These are phyloP conservation scores for Candida broadrunensis DNA, from an alignment of 805 yeast genomes.

Conservation along the genomic window DNA sequence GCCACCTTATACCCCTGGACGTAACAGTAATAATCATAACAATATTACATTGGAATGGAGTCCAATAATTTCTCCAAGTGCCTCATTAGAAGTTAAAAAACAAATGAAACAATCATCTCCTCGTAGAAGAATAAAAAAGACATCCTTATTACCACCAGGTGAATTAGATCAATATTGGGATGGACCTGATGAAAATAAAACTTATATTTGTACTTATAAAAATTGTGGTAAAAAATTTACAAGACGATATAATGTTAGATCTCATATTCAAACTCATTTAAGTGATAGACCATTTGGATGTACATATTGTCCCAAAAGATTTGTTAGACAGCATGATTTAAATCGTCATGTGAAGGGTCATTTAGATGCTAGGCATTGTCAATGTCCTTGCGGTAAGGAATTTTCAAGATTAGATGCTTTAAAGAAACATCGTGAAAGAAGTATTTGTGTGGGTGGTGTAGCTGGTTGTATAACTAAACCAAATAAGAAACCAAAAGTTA, in stretches of 20 bases:
- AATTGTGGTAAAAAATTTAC: slow-evolving; percentile 82
- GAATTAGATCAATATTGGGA: slow-evolving; percentile 78
- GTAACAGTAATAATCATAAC: not conserved
- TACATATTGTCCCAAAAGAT: slow-evolving; percentile 71
- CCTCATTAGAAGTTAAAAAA: slow-evolving; percentile 29
- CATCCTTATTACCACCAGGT: slow-evolving; percentile 83
- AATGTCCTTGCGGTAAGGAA: slow-evolving; percentile 91
- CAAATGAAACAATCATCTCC: slow-evolving; percentile 47
- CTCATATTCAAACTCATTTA: slow-evolving; percentile 95
- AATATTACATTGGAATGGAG: slow-evolving; percentile 36
- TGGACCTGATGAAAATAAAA: slow-evolving; percentile 73
- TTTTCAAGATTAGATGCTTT: slow-evolving; percentile 89
- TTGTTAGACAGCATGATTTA: slow-evolving; percentile 94
- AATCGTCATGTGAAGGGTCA: slow-evolving; percentile 89
- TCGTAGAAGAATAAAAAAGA: slow-evolving; percentile 47
- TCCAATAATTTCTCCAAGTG: slow-evolving; percentile 40
- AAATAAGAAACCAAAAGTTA: slow-evolving; percentile 2
- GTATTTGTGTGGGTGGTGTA: slow-evolving; percentile 76
- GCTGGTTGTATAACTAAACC: slow-evolving; percentile 22
- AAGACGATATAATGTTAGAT: slow-evolving; percentile 85
- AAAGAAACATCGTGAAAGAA: slow-evolving; percentile 72
- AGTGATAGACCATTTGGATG: slow-evolving; percentile 92
- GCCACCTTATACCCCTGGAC: slow-evolving; percentile 11
- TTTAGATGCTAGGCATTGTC: slow-evolving; percentile 58
- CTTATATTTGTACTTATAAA: slow-evolving; percentile 71